Evolutionary conservation across 306 rosid genomes (phyloP), one percentile per base, ranked within the genome.

Genomic region (Trifolium fragiferum): DNA sequence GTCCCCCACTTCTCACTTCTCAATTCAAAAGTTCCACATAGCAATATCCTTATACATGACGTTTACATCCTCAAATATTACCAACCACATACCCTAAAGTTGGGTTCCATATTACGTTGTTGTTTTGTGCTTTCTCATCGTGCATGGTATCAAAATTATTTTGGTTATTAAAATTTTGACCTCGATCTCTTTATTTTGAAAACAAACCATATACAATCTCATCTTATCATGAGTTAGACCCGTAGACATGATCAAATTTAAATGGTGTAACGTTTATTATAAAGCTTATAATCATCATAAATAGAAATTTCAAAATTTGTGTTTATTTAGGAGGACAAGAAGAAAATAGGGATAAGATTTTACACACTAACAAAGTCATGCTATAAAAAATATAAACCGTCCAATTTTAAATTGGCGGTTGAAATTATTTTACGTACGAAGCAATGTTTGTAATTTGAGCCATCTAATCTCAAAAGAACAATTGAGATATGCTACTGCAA

Each of bases 81-180:
- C 87, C 82, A 90, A 82, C 96, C 96, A 84, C 88, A 81, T 9
- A 80, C 82, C 84, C 84, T 81, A 90, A 90, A 90, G 90, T 81
- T 77, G 11, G 74, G 82, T 86, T 82, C 93, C 87, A 76, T 82
- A 57, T 81, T 80, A 57, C 73, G 47, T 83, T 86, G 83, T 79
- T 83, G 68, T 75, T 80, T 80, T 64, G 76, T 82, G 78, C 87
- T 85, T 84, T 87, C 81, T 79, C 73, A 40, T 83, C 76, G 50
- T 77, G 73, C 76, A 40, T 77, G 73, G 57, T 77, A 60, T 66
- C 38, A 43, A 58, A 70, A 40, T 82, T 41, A 63, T 27, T 76
- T 75, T 68, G 8, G 60, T 40, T 73, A 30, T 68, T 80, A 44
- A 49, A 50, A 49, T 79, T 76, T 76, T 73, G 76, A 82, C 80